Base-by-base conservation (phyloP, 441 rosid species). In the Erodium moschatum region DNA sequence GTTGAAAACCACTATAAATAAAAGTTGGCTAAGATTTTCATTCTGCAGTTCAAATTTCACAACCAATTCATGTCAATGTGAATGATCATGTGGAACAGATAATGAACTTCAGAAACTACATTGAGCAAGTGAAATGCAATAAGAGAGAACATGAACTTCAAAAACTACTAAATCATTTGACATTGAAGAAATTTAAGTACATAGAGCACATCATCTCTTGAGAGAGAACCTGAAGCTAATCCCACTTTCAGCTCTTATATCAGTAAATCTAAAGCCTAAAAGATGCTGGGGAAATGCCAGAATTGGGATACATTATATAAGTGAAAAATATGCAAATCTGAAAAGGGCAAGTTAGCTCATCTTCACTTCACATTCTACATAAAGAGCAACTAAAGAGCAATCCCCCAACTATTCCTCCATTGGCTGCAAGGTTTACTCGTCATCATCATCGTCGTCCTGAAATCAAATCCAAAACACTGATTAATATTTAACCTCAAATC, bases 221-320 rank as follows among this genome's bases (percentile, higher is more conserved):
- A n/a, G 7, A 29, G 19, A 13, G 58, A 52, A 35, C 40, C 40
- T 35, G 40, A 35, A 35, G 40, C 40, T 35, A 35, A 7, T 35
- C 40, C 19, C 19, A 52, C 7, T 52, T 52, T 52, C 40, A 35
- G 58, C 13, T 52, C 58, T 15, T 15, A 52, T 52, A 52, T 52
- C 58, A 52, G 58, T 52, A 48, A 52, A 52, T 52, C 58, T 52
- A 52, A 52, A 52, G 58, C 58, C 58, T 52, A 52, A 52, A 52
- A 15, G 58, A 13, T n/a, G 58, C 7, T 5, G 19, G 19, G 58
- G 58, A 16, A 52, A 52, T 15, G 58, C 58, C 19, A 15, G 48
- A 52, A 52, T 52, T 16, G 19, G 19, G 19, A 52, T 15, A 52
- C 1, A 42, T 52, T 10, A n/a, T 10, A n/a, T 13, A 15, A 13